phyloP scores from a whole-genome alignment of 306 rosid species.

The Malus sylvestris region DNA sequence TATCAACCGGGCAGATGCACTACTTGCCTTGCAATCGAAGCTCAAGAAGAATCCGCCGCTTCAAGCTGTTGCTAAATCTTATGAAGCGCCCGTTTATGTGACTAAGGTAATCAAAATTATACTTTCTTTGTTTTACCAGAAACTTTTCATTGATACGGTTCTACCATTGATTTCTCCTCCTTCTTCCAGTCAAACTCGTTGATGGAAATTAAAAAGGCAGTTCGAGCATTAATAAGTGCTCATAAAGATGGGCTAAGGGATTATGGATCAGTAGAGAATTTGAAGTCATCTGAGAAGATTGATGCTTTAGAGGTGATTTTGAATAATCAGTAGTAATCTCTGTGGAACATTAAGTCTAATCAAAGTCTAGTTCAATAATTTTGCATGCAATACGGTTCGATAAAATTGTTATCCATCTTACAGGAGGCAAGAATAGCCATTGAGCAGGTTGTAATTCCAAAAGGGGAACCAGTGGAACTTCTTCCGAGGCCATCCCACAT shows the following conservation, averaged over 20 bases:
- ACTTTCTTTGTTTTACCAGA: neutral
- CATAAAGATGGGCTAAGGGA: constrained; percentile 62
- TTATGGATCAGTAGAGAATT: constrained; percentile 39
- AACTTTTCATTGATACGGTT: neutral
- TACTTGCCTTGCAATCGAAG: constrained; percentile 81
- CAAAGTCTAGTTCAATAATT: neutral
- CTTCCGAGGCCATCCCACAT: constrained; percentile 64
- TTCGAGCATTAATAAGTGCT: constrained; percentile 58
- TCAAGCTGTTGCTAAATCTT: constrained; percentile 92
- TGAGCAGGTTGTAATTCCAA: constrained; percentile 75
- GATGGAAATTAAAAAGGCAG: constrained; percentile 73
- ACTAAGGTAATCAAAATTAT: constrained; percentile 52
- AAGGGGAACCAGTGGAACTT: constrained; percentile 65
- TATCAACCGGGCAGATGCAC: constrained; percentile 85
- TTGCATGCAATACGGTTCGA: neutral
- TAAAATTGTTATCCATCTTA: constrained; percentile 9
- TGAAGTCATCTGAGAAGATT: constrained; percentile 51
- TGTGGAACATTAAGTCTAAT: neutral
- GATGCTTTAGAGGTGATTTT: constrained; percentile 84
- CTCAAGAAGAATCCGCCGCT: constrained; percentile 82
- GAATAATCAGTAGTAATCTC: neutral
- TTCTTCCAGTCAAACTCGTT: constrained; percentile 59
- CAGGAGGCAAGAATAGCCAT: constrained; percentile 93
- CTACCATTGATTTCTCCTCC: constrained; percentile 13
- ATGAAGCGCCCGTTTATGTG: constrained; percentile 58